Percentiles rank a stretch among this genome's conserved stretches.
phyloP scores from a whole-genome alignment of 345 rosid species.

The Linum usitatissimum region DNA sequence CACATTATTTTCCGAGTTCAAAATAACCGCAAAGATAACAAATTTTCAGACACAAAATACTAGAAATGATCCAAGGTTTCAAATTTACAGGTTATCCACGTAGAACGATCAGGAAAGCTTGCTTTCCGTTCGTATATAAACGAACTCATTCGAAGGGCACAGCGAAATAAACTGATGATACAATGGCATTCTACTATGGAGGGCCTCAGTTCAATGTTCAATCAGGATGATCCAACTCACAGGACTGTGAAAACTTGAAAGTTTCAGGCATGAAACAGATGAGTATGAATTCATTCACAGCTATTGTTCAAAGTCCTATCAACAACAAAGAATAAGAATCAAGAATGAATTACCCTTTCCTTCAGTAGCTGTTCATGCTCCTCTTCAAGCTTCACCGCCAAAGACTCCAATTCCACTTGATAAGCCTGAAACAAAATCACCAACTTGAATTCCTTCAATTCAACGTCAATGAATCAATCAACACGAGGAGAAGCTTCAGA shows the following conservation, averaged over 20 bases:
- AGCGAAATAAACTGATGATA: no score
- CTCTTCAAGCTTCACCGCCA: slow-evolving; percentile 63
- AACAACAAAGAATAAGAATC: no score
- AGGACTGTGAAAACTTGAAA: no score
- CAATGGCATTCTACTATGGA: no score
- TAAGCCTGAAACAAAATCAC: slow-evolving; percentile 42
- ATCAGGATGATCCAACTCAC: no score
- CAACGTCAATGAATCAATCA: neutral
- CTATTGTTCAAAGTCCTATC: no score
- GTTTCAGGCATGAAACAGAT: no score
- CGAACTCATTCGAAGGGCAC: no score
- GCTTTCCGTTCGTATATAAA: no score
- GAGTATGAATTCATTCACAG: no score
- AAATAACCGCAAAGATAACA: no score
- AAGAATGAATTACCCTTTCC: slow-evolving; percentile 43
- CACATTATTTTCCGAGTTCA: neutral
- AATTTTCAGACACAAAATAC: neutral
- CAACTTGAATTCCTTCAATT: neutral
- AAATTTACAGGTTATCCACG: neutral
- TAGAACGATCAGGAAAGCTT: no score
- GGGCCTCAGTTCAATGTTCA: neutral
- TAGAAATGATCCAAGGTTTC: neutral
- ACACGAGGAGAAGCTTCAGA: neutral
- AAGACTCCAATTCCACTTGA: slow-evolving; percentile 72
- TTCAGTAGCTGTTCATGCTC: slow-evolving; percentile 62